Evolutionary conservation across 1,284 basidiomycete genomes (phyloP).

Genomic region (Puccinia coronata): DNA sequence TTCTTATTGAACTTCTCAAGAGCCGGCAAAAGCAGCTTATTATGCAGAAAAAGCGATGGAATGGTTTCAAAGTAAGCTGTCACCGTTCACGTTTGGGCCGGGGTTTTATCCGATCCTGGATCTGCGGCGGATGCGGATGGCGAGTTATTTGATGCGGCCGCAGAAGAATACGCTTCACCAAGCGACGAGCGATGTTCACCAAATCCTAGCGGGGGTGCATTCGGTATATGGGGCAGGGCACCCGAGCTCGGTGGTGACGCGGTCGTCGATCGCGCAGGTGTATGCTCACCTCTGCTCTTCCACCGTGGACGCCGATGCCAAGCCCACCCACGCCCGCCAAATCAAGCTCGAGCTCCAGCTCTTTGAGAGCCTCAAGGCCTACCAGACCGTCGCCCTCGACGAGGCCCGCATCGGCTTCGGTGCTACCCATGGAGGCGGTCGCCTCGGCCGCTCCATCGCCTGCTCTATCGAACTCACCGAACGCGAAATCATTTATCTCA

Average conservation of each 20-base stretch:
- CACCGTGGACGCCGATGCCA: slow-evolving; percentile 12
- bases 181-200: slow-evolving; percentile 29
- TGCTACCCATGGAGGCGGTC: slow-evolving; percentile 19
- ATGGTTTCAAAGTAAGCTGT: slow-evolving; percentile 46
- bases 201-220: slow-evolving; percentile 29
- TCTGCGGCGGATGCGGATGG: slow-evolving; percentile 40
- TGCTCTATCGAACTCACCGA: slow-evolving; percentile 34
- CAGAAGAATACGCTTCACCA: slow-evolving; percentile 27
- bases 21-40: slow-evolving; percentile 45
- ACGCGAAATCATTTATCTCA: slow-evolving; percentile 29
- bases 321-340: neutral
- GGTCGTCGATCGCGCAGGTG: slow-evolving; percentile 19
- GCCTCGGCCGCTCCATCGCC: slow-evolving; percentile 27
- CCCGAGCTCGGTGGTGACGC: slow-evolving; percentile 32
- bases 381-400: slow-evolving; percentile 36
- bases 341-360: slow-evolving; percentile 37
- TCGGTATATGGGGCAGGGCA: slow-evolving; percentile 26
- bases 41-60: slow-evolving; percentile 48
- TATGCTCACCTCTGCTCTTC: slow-evolving; percentile 26
- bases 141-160: slow-evolving; percentile 22
- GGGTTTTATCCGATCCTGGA: slow-evolving; percentile 47
- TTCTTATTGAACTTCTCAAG: neutral
- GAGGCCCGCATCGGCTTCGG: slow-evolving; percentile 42
- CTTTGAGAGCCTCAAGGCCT: slow-evolving; percentile 16
- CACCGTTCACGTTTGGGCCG: slow-evolving; percentile 43